phyloP scores from a whole-genome alignment of 768 basidiomycete genomes.

The Xerocomus spinulosus region DNA sequence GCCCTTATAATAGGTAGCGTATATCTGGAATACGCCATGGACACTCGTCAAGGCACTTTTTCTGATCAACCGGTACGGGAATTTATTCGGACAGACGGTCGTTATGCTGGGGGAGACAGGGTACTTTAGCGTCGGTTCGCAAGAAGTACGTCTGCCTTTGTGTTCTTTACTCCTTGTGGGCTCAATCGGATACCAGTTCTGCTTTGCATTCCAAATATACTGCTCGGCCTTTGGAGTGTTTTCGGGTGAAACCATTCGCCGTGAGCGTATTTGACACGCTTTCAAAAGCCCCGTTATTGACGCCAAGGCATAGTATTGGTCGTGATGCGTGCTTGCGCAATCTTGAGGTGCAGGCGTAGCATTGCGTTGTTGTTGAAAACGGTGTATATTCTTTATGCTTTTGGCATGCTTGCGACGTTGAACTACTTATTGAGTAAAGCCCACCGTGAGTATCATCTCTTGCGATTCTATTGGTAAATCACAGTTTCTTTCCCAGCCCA shows the following conservation, averaged over 20 bases:
- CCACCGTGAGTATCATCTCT: neutral
- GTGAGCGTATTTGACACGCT: neutral
- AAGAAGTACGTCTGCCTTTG: neutral
- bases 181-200: conserved; percentile 5
- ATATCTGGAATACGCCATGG: conserved; percentile 18
- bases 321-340: conserved; percentile 23
- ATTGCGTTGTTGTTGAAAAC: neutral
- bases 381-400: conserved; percentile 10
- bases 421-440: neutral
- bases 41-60: conserved; percentile 11
- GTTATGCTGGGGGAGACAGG: conserved; percentile 22
- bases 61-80: conserved; percentile 13
- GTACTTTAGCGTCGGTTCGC: conserved; percentile 9
- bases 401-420: neutral
- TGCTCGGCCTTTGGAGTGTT: neutral
- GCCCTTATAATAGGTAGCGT: conserved; percentile 10
- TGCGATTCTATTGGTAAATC: neutral
- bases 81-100: conserved; percentile 19
- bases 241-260: conserved; percentile 10
- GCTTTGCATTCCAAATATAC: neutral
- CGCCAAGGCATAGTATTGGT: conserved; percentile 17
- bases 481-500: neutral
- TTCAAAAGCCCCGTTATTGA: neutral
- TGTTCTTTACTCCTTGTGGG: neutral
- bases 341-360: conserved; percentile 13